phyloP scores from a whole-genome alignment of 2,329 filamentous ascomycete genomes.

The Camillea tinctor region DNA sequence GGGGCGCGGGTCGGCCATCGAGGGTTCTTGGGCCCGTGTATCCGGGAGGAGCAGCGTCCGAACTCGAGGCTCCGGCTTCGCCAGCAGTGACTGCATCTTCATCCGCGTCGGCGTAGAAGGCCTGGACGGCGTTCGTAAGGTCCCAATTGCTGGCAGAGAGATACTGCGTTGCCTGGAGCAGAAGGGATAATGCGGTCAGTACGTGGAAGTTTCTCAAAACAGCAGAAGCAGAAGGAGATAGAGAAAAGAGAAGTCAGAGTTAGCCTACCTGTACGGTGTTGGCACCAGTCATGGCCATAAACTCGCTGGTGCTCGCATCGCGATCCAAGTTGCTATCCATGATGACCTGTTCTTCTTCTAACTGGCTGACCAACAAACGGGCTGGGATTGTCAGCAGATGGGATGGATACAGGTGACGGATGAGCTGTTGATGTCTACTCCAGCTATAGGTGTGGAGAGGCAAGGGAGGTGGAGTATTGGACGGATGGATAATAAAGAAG shows the following conservation, averaged over 20 bases:
- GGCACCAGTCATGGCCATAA: conserved; percentile 56
- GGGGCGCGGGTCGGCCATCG: conserved; percentile 59
- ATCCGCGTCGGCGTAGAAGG: conserved; percentile 60
- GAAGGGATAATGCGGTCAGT: neutral
- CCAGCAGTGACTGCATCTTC: conserved; percentile 46
- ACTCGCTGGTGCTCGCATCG: conserved; percentile 49
- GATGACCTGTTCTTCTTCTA: conserved; percentile 2
- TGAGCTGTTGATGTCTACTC: no score
- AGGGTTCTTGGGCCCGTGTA: conserved; percentile 64
- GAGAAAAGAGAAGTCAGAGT: neutral
- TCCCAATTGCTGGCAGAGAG: conserved; percentile 67
- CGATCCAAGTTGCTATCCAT: conserved; percentile 39
- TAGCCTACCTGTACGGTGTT: conserved; percentile 38
- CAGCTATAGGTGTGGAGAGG: neutral
- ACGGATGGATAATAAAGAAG: no score
- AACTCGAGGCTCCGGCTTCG: conserved; percentile 34
- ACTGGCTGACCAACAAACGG: conserved; percentile 2
- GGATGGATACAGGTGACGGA: neutral
- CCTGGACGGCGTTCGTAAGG: conserved; percentile 58
- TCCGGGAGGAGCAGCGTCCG: conserved; percentile 27
- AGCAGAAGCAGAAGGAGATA: neutral
- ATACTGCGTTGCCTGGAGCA: conserved; percentile 61
- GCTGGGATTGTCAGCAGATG: neutral
- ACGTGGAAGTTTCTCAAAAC: neutral
- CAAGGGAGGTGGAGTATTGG: neutral